Evolutionary conservation across 2,329 filamentous ascomycete species (phyloP).

Genomic region (Diaporthe sp.): DNA sequence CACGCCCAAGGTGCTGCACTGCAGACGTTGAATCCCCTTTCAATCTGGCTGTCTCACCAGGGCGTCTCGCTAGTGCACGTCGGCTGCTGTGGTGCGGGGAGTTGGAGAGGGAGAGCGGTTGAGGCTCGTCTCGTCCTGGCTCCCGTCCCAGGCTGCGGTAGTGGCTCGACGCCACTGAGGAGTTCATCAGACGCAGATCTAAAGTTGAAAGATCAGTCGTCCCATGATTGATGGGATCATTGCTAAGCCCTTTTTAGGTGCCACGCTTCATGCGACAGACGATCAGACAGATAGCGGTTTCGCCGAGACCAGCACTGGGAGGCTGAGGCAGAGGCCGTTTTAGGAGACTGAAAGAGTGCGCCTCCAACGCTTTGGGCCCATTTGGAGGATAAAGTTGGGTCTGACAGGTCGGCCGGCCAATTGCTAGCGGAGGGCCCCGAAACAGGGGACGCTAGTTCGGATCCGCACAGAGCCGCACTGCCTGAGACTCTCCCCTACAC

Average conservation of each 20-base stretch:
- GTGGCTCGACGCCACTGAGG: conserved; percentile 25
- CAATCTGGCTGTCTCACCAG: conserved; percentile 21
- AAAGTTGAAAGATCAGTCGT: conserved; percentile 22
- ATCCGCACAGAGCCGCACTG: conserved; percentile 31
- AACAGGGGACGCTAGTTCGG: conserved; percentile 31
- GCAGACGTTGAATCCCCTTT: not conserved
- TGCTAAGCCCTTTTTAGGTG: not conserved
- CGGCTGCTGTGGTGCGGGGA: not conserved
- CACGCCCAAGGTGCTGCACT: not conserved
- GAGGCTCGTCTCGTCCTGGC: conserved; percentile 10
- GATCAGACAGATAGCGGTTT: conserved; percentile 33
- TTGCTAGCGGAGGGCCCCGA: conserved; percentile 6
- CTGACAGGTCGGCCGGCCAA: conserved; percentile 28
- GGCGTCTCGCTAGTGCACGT: not conserved
- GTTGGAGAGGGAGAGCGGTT: not conserved
- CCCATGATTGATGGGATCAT: conserved; percentile 26
- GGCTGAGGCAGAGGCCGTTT: conserved; percentile 37
- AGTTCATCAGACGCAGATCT: conserved; percentile 25
- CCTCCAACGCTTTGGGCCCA: conserved; percentile 33
- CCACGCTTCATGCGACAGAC: conserved; percentile 34
- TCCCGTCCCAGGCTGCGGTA: conserved; percentile 21
- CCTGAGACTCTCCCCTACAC: conserved; percentile 21
- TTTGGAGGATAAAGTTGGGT: conserved; percentile 25
- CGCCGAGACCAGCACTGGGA: conserved; percentile 32
- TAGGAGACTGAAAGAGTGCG: conserved; percentile 24